A percentile compares a stretch with the other conserved stretches of the same genome.
These are phyloP conservation scores for Elymus sibiricus DNA, from an alignment of 176 grass and related monocot genomes.

Conservation along the genomic window DNA sequence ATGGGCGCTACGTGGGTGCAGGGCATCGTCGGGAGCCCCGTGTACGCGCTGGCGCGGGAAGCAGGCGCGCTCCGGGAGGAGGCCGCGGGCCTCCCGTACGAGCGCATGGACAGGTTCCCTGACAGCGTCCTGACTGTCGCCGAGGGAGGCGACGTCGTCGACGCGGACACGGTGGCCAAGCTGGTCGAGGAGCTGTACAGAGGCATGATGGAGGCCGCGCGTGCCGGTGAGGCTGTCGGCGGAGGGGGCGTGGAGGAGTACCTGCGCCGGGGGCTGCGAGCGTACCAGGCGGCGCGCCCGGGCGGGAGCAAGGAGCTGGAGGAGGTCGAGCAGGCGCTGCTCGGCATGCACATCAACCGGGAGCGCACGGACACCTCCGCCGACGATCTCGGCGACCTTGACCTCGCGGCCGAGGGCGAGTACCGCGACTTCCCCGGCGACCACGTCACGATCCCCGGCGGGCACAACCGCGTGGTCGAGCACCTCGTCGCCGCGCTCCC, in stretches of 20 bases:
- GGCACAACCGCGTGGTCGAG: slow-evolving; percentile 67
- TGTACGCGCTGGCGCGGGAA: slow-evolving; percentile 55
- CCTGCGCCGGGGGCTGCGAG: slow-evolving; percentile 52
- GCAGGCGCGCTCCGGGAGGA: slow-evolving; percentile 31
- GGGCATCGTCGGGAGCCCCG: slow-evolving; percentile 71
- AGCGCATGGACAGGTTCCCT: slow-evolving; percentile 88
- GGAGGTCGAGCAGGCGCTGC: slow-evolving; percentile 60
- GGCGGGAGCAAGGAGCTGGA: slow-evolving; percentile 21
- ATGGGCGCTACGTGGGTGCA: slow-evolving; percentile 94
- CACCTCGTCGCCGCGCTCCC: slow-evolving; percentile 50
- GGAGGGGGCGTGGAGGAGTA: slow-evolving; percentile 39
- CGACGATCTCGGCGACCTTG: slow-evolving; percentile 54
- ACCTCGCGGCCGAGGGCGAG: slow-evolving; percentile 80
- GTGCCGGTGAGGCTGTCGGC: slow-evolving; percentile 37
- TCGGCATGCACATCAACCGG: slow-evolving; percentile 58
- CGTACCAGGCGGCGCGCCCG: slow-evolving; percentile 39
- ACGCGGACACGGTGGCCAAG: slow-evolving; percentile 36
- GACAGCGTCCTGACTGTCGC: slow-evolving; percentile 58
- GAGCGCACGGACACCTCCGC: slow-evolving; percentile 69
- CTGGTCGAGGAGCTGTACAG: slow-evolving; percentile 57
- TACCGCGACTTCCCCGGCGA: slow-evolving; percentile 86
- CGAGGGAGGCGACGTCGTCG: slow-evolving; percentile 59
- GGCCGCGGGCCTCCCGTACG: slow-evolving; percentile 35
- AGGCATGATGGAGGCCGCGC: slow-evolving; percentile 62
- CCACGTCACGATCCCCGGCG: slow-evolving; percentile 73